Conservation (phyloP, 2,329 filamentous ascomycete genomes). For the Leptographium flavum region DNA sequence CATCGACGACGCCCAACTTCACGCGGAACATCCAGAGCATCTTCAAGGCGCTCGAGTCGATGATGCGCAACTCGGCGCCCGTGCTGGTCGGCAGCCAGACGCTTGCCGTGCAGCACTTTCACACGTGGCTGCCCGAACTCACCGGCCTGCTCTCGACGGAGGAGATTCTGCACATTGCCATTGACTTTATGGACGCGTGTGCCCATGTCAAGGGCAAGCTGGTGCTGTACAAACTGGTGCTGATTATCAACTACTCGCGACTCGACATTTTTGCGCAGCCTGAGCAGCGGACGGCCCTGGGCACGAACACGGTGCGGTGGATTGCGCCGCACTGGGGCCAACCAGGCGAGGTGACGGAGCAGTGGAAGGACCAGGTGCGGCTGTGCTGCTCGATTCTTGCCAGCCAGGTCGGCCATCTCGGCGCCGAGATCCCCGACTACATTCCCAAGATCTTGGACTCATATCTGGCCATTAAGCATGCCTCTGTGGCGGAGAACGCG, state of each 20-base stretch:
- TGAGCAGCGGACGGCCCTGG: slow-evolving; percentile 59
- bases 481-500: slow-evolving; percentile 16
- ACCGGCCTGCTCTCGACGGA: slow-evolving; percentile 59
- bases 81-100: slow-evolving; percentile 90
- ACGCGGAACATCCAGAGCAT: slow-evolving; percentile 71
- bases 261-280: slow-evolving; percentile 68
- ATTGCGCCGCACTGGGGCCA: slow-evolving; percentile 87
- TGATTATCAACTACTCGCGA: slow-evolving; percentile 83
- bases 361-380: slow-evolving; percentile 86
- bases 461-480: slow-evolving; percentile 59
- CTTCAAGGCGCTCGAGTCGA: slow-evolving; percentile 74
- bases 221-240: slow-evolving; percentile 76
- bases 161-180: slow-evolving; percentile 81
- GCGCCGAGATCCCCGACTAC: slow-evolving; percentile 73
- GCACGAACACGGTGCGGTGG: slow-evolving; percentile 77
- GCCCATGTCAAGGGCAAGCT: slow-evolving; percentile 78
- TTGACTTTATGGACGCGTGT: slow-evolving; percentile 89
- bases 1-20: slow-evolving; percentile 56
- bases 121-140: slow-evolving; percentile 92
- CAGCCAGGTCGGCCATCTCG: slow-evolving; percentile 65
- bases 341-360: slow-evolving; percentile 56
- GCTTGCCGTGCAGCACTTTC: slow-evolving; percentile 87
- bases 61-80: slow-evolving; percentile 80
- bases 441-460: slow-evolving; percentile 85
- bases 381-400: slow-evolving; percentile 87